Evolutionary conservation across 345 rosid genomes (phyloP).

Genomic region (Anacardium occidentale): DNA sequence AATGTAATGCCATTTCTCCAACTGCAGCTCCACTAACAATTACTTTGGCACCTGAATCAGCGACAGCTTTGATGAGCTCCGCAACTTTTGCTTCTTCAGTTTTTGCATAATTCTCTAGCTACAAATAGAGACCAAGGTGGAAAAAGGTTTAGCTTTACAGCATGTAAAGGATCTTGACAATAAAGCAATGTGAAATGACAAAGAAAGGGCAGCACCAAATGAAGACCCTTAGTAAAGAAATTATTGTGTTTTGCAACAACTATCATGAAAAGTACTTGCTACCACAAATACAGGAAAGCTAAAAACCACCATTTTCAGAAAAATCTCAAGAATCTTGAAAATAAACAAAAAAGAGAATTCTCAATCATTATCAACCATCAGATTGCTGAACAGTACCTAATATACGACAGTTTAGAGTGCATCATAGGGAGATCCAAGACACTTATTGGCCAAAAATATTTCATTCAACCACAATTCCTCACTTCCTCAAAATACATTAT

Average conservation of each 20-base stretch:
- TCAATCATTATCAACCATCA: too few relatives aligned
- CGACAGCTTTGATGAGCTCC: constrained; percentile 89
- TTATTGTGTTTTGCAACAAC: not conserved
- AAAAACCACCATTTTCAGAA: not conserved
- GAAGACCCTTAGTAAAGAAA: not conserved
- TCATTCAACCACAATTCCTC: too few relatives aligned
- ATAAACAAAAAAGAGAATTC: too few relatives aligned
- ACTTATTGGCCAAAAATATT: too few relatives aligned
- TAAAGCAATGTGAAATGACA: not conserved
- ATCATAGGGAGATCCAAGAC: too few relatives aligned
- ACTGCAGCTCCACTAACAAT: constrained; percentile 94
- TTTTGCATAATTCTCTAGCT: constrained; percentile 96
- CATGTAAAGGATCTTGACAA: not conserved
- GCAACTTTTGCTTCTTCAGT: constrained; percentile 97
- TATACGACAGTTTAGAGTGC: too few relatives aligned
- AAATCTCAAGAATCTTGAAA: not conserved
- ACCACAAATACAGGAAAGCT: not conserved
- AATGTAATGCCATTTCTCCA: constrained; percentile 99
- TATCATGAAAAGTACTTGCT: not conserved
- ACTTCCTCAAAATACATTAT: too few relatives aligned
- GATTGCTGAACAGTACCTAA: too few relatives aligned
- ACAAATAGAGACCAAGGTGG: constrained; percentile 8
- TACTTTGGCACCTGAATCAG: constrained; percentile 93
- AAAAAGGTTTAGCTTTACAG: constrained; percentile 2
- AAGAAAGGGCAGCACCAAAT: not conserved